Conservation (phyloP, 306 rosid species). For the Dalbergia cochinchinensis region DNA sequence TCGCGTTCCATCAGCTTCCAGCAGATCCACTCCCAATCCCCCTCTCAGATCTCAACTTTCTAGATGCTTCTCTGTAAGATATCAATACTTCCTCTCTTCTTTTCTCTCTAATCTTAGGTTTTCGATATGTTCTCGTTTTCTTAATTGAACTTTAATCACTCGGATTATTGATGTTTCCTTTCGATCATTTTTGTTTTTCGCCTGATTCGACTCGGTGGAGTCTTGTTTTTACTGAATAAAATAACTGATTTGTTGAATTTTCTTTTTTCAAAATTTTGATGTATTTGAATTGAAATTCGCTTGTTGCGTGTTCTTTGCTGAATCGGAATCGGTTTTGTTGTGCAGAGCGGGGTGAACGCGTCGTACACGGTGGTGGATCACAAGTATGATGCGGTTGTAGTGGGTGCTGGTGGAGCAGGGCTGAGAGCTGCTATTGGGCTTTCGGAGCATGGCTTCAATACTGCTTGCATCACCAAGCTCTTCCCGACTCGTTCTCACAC, state of each 20-base stretch:
- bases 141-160: not conserved
- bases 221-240: not conserved
- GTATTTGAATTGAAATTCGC: slow-evolving; percentile 14
- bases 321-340: slow-evolving; percentile 5
- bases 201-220: not conserved
- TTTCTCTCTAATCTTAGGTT: slow-evolving; percentile 1
- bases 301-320: slow-evolving; percentile 3
- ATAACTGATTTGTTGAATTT: not conserved
- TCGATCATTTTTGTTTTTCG: not conserved
- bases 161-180: not conserved
- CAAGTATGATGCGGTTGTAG: slow-evolving; percentile 87
- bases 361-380: slow-evolving; percentile 93
- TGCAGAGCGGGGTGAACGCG: slow-evolving; percentile 68
- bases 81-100: not conserved
- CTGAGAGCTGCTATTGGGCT: slow-evolving; percentile 95
- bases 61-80: slow-evolving; percentile 77
- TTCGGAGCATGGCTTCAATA: slow-evolving; percentile 94
- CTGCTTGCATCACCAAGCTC: slow-evolving; percentile 96
- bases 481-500: slow-evolving; percentile 99
- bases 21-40: slow-evolving; percentile 55
- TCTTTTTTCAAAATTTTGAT: not conserved
- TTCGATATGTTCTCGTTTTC: not conserved
- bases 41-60: slow-evolving; percentile 73
- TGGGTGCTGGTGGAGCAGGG: slow-evolving; percentile 99
- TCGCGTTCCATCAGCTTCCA: slow-evolving; percentile 58